Evolutionary conservation across 2,329 filamentous ascomycete genomes (phyloP), one percentile per base, ranked within the genome.

Genomic region (Colletotrichum sp.): DNA sequence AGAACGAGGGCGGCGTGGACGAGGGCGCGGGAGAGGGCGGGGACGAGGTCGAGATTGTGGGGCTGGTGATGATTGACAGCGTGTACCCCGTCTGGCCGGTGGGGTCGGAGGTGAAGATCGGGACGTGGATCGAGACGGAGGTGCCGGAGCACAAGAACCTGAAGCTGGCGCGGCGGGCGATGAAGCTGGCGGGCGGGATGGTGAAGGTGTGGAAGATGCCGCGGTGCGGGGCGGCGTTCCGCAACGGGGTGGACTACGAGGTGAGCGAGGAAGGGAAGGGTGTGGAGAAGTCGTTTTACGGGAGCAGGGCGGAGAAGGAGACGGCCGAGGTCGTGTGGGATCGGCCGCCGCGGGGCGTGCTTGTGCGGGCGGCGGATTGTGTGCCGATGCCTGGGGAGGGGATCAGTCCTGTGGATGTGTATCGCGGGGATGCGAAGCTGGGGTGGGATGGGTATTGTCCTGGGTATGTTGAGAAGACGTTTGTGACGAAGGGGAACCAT

Each of bases 1-100:
- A 8, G 83, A 82, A 10, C 59, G 71, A 80, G 10, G 81, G 82
- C 9, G 84, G 86, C 16, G 71, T 77, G 1, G 59, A 49, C 7
- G 68, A 70, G 36, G 57, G 36, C 3, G 21, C 49, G n/a, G n/a
- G 44, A 13, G 44, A 78, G 15, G 69, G 72, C 6, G 57, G 64
- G 0, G 81, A 73, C 6, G 55, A 59, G 2, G 81, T 90, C 28
- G 82, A 82, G 2, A 84, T 92, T 12, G 77, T 86, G 1, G 90
- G 90, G 16, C 86, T 92, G 63, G 79, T 91, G 74, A 87, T 91
- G 84, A 82, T 92, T 21, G 90, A 92, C 79, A 89, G 86, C 63
- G 81, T 89, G 15, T 90, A 81, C 65, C 84, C 86, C 7, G 78
- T 78, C 68, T 34, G 76, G 49, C 65, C 49, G 3, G 60, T 65